Percentiles rank a stretch among this genome's conserved stretches.
Conservation (phyloP, 2,329 filamentous ascomycete genomes). For the Fusarium ramigenum region DNA sequence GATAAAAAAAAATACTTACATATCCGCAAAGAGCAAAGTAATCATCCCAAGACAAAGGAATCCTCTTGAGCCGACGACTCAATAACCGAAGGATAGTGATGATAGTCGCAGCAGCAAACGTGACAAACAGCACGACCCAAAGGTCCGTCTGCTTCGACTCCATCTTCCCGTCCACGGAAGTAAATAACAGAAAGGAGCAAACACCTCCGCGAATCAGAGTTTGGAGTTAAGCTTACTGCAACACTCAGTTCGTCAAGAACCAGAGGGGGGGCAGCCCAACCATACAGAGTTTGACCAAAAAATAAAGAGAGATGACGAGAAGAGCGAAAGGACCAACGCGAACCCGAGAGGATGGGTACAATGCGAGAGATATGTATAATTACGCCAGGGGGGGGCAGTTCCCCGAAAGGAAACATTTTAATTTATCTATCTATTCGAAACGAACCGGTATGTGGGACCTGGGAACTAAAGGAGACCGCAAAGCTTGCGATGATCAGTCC, state of each 20-base stretch:
- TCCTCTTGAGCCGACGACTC: slow-evolving; percentile 30
- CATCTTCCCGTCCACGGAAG: neutral
- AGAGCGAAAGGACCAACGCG: neutral
- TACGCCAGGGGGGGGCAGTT: neutral
- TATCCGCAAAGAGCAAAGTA: slow-evolving; percentile 35
- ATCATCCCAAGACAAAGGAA: slow-evolving; percentile 30
- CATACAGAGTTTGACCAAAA: neutral
- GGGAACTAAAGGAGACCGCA: neutral
- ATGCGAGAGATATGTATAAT: slow-evolving; percentile 16
- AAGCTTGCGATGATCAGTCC: neutral
- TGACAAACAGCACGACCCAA: slow-evolving; percentile 26
- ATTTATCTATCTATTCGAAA: neutral
- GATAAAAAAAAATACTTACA: neutral
- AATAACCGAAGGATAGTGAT: slow-evolving; percentile 22
- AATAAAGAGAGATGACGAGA: neutral
- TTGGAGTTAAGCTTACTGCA: neutral
- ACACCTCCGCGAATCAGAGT: neutral
- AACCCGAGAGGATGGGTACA: slow-evolving; percentile 6
- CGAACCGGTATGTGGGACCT: neutral
- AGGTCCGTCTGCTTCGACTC: slow-evolving; percentile 28
- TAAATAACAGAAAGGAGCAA: neutral
- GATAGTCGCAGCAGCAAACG: slow-evolving; percentile 30
- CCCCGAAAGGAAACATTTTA: neutral
- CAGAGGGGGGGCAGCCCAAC: neutral
- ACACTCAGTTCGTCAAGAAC: slow-evolving; percentile 7